Evolutionary conservation across 1,284 basidiomycete species (phyloP).

Genomic region (Fomes fomentarius): DNA sequence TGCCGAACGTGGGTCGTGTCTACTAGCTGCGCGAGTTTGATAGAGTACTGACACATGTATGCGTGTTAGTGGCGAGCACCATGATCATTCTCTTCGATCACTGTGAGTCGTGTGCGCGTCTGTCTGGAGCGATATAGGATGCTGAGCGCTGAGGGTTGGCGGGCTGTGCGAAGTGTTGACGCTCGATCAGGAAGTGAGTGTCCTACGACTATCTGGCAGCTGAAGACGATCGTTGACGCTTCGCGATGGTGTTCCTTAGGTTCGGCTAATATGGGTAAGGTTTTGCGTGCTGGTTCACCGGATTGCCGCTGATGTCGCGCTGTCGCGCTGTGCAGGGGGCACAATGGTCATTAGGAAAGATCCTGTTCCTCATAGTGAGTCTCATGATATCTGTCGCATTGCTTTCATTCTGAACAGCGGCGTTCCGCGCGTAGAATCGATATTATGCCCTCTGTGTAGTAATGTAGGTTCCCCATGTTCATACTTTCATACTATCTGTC

Average conservation of each 20-base stretch:
- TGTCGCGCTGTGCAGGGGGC: slow-evolving; percentile 45
- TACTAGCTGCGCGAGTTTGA: too few relatives aligned
- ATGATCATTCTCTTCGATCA: slow-evolving; percentile 25
- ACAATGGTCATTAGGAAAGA: slow-evolving; percentile 54
- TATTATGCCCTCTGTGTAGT: slow-evolving; percentile 55
- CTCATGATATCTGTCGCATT: neutral
- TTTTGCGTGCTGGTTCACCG: too few relatives aligned
- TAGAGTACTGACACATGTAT: too few relatives aligned
- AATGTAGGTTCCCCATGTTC: slow-evolving; percentile 43
- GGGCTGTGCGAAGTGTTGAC: slow-evolving; percentile 45
- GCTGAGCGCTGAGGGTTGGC: too few relatives aligned
- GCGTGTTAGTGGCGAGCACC: slow-evolving; percentile 16
- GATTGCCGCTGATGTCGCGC: too few relatives aligned
- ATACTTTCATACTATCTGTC: neutral
- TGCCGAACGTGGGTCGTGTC: slow-evolving; percentile 19
- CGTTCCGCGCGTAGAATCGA: slow-evolving; percentile 46
- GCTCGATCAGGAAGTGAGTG: slow-evolving; percentile 54
- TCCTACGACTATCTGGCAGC: neutral
- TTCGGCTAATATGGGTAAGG: slow-evolving; percentile 56
- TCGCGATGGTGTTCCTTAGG: slow-evolving; percentile 31
- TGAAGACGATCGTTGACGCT: neutral
- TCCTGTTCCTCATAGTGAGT: slow-evolving; percentile 52
- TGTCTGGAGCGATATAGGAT: neutral
- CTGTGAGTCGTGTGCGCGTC: slow-evolving; percentile 10
- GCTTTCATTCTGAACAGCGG: neutral